Percentiles rank a stretch among this genome's conserved stretches.
phyloP scores from a whole-genome alignment of 345 rosid species.

The Euphorbia pulcherrima region DNA sequence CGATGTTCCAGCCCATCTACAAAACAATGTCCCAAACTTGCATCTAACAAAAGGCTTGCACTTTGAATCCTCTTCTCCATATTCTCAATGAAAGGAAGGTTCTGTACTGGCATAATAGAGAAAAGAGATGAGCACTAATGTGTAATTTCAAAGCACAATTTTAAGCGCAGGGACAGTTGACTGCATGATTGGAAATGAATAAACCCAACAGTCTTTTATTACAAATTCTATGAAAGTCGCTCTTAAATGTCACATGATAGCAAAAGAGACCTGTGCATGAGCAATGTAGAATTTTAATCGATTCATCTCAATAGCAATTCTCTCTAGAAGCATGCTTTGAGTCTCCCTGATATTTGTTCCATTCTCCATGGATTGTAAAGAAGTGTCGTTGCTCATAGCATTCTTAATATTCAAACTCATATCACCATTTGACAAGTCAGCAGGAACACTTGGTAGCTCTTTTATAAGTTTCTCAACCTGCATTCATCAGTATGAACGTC shows the following conservation, averaged over 20 bases:
- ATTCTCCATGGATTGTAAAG: constrained; percentile 50
- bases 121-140: constrained; percentile 47
- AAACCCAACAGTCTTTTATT: neutral
- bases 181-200: neutral
- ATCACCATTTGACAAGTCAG: constrained; percentile 80
- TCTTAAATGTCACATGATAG: constrained; percentile 6
- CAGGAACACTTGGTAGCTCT: constrained; percentile 76
- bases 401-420: constrained; percentile 37
- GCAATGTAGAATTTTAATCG: constrained; percentile 86
- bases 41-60: constrained; percentile 79
- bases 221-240: neutral
- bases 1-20: constrained; percentile 78
- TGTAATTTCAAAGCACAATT: constrained; percentile 7
- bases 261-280: constrained; percentile 83
- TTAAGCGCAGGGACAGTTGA: constrained; percentile 6
- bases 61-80: constrained; percentile 95
- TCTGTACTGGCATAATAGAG: constrained; percentile 85
- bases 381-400: constrained; percentile 37
- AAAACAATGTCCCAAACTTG: constrained; percentile 95
- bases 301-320: constrained; percentile 98
- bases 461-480: constrained; percentile 96
- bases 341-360: constrained; percentile 85
- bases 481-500: constrained; percentile 23
- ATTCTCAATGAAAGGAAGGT: constrained; percentile 93
- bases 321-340: constrained; percentile 93